phyloP scores from a whole-genome alignment of 495 filamentous ascomycete genomes.

The Aspergillus saccharolyticus region DNA sequence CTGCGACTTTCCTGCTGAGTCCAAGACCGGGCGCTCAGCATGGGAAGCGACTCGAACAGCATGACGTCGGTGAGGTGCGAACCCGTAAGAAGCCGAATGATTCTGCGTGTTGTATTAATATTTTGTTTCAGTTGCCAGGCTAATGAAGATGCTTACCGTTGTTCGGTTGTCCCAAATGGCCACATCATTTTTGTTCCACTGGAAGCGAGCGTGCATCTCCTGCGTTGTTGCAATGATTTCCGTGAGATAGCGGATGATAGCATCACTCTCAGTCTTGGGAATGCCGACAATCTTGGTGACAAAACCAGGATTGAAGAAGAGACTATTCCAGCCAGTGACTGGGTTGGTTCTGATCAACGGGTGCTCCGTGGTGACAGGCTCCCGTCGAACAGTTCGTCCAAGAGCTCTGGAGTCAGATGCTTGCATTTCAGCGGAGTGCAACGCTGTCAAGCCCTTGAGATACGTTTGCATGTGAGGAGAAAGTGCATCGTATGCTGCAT shows the following conservation, averaged over 20 bases:
- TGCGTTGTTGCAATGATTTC: constrained; percentile 57
- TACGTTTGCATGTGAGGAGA: constrained; percentile 65
- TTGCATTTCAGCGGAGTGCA: constrained; percentile 69
- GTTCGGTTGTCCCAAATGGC: constrained; percentile 71
- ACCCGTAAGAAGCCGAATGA: constrained; percentile 57
- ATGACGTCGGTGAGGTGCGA: constrained; percentile 58
- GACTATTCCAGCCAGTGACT: constrained; percentile 68
- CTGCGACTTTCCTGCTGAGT: constrained; percentile 50
- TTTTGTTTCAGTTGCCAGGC: neutral
- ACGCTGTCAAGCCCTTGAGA: constrained; percentile 63
- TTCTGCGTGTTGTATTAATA: constrained; percentile 35
- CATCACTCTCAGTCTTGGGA: constrained; percentile 59
- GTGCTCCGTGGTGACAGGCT: constrained; percentile 61
- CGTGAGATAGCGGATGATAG: constrained; percentile 60
- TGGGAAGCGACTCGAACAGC: constrained; percentile 56
- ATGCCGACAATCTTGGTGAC: constrained; percentile 68
- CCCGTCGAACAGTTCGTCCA: constrained; percentile 61
- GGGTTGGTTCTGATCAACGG: constrained; percentile 48
- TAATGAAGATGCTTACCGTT: constrained; percentile 37
- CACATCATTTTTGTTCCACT: constrained; percentile 65
- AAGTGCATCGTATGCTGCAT: constrained; percentile 65
- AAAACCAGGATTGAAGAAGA: constrained; percentile 76
- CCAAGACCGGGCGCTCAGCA: constrained; percentile 52
- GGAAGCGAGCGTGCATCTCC: constrained; percentile 66
- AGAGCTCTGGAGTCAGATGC: constrained; percentile 57